A percentile compares a stretch with the other conserved stretches of the same genome.
Evolutionary conservation across 1,284 basidiomycete species (phyloP).

Genomic region (Cutaneotrichosporon mucoides): DNA sequence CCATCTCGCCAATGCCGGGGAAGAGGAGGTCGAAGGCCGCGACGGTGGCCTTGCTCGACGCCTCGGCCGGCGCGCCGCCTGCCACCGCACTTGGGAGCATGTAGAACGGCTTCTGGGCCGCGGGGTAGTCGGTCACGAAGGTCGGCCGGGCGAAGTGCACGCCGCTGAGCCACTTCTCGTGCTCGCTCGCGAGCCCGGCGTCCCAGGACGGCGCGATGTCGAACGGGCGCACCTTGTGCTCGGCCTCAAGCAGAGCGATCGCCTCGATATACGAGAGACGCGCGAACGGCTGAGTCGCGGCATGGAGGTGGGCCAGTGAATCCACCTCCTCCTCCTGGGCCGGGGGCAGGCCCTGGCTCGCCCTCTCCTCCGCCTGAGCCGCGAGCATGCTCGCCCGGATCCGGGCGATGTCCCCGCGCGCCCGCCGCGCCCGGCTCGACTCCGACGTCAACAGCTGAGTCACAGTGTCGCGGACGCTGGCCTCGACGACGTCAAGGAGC

Average conservation of each 20-base stretch:
- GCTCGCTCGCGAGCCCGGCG: conserved; percentile 71
- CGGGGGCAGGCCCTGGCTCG: neutral
- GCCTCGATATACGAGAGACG: conserved; percentile 78
- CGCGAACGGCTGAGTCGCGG: conserved; percentile 38
- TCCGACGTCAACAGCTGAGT: conserved; percentile 19
- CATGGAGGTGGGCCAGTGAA: conserved; percentile 23
- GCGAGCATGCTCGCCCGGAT: conserved; percentile 1
- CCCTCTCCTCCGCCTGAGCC: neutral
- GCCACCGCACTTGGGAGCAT: conserved; percentile 58
- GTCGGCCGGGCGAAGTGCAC: conserved; percentile 61
- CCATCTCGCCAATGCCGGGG: conserved; percentile 82
- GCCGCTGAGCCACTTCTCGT: conserved; percentile 80
- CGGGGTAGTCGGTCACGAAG: conserved; percentile 89
- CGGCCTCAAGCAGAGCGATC: conserved; percentile 58
- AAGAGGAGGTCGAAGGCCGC: conserved; percentile 93
- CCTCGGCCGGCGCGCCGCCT: neutral
- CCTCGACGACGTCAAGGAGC: conserved; percentile 70
- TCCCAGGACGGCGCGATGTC: conserved; percentile 66
- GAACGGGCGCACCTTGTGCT: conserved; percentile 52
- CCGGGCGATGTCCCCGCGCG: conserved; percentile 26
- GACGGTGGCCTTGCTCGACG: conserved; percentile 56
- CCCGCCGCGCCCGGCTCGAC: conserved; percentile 13
- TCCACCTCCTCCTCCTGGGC: neutral
- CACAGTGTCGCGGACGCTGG: conserved; percentile 44
- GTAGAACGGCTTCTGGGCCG: conserved; percentile 85